These are phyloP conservation scores for Lecanicillium sp. DNA, from an alignment of 2,329 filamentous ascomycete genomes.

Conservation along the genomic window DNA sequence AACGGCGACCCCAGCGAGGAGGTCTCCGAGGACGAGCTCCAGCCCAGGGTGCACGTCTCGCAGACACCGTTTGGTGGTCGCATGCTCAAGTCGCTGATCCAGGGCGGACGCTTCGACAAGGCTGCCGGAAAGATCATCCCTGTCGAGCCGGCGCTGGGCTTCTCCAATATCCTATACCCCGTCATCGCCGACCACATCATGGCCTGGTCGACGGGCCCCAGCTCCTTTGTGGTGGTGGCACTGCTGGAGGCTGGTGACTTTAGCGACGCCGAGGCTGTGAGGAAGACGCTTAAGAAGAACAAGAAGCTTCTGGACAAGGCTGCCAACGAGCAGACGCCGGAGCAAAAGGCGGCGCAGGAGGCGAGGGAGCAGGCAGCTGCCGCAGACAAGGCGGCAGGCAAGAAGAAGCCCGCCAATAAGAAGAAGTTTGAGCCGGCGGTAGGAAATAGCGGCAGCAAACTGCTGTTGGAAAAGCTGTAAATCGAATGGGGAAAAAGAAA, in stretches of 20 bases:
- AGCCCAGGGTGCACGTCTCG: conserved; percentile 49
- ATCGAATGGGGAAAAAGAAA: conserved; percentile 5
- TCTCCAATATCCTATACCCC: conserved; percentile 75
- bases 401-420: conserved; percentile 25
- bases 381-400: conserved; percentile 37
- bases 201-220: conserved; percentile 79
- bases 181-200: conserved; percentile 69
- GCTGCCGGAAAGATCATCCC: conserved; percentile 63
- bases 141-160: conserved; percentile 70
- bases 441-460: conserved; percentile 56
- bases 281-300: conserved; percentile 65
- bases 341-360: conserved; percentile 46
- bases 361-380: conserved; percentile 41
- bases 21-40: conserved; percentile 35
- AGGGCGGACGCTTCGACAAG: conserved; percentile 81
- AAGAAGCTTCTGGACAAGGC: conserved; percentile 66
- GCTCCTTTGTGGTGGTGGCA: conserved; percentile 79
- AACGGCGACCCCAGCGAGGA: conserved; percentile 46
- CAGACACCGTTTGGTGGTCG: conserved; percentile 61
- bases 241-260: conserved; percentile 73
- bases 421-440: conserved; percentile 40
- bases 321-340: conserved; percentile 50
- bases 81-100: conserved; percentile 86
- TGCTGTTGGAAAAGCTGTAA: conserved; percentile 54
- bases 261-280: conserved; percentile 57